These are phyloP conservation scores for Theileria luwenshuni DNA, from an alignment of 169 alveolate genomes.

Conservation along the genomic window DNA sequence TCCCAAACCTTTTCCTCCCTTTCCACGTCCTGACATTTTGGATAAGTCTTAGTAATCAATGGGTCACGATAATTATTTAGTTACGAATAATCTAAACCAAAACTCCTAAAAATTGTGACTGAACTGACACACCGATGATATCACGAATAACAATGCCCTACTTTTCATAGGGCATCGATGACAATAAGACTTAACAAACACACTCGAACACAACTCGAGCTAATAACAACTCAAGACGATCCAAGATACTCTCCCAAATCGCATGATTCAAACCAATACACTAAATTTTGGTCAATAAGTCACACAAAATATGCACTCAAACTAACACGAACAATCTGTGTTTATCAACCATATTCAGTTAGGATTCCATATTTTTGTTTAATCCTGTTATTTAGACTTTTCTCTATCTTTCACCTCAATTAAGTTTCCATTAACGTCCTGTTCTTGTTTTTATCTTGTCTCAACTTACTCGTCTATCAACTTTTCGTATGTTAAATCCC, in stretches of 20 bases:
- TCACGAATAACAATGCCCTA: constrained; percentile 4
- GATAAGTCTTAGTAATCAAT: constrained; percentile 54
- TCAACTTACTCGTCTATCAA: constrained; percentile 47
- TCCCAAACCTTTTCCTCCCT: constrained; percentile 99
- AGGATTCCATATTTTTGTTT: too few species aligned
- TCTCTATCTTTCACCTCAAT: not conserved
- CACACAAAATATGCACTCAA: constrained; percentile 18
- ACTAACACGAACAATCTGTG: too few species aligned
- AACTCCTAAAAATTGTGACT: constrained; percentile 72
- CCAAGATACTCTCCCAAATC: constrained; percentile 6
- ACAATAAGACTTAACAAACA: not conserved
- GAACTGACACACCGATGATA: constrained; percentile 14
- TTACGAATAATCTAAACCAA: constrained; percentile 21
- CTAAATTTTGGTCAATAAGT: not conserved
- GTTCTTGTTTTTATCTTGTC: not conserved
- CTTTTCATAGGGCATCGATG: constrained; percentile 17
- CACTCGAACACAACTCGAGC: not conserved
- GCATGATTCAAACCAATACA: constrained; percentile 9
- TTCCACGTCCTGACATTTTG: constrained; percentile 95
- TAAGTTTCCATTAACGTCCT: constrained; percentile 19
- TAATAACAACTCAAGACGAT: too few species aligned
- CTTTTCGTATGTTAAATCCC: constrained; percentile 21
- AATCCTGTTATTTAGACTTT: not conserved
- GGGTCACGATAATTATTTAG: constrained; percentile 30
- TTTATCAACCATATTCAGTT: too few species aligned